Evolutionary conservation across 2,329 filamentous ascomycete genomes (phyloP).

Genomic region (Ceratocystis albifundus): DNA sequence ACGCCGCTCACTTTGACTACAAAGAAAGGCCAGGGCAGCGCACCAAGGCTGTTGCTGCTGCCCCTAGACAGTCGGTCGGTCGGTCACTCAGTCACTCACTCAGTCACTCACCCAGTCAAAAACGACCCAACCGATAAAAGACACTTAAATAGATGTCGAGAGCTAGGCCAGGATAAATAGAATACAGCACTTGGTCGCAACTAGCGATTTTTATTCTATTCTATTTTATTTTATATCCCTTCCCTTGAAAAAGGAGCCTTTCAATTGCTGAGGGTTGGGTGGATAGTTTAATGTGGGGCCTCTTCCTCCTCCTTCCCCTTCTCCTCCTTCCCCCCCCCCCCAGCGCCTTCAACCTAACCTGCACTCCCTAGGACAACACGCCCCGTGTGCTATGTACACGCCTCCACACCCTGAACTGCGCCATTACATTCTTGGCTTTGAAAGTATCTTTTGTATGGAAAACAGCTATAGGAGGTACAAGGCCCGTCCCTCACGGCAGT

Average conservation of each 20-base stretch:
- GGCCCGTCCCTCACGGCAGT: background rate
- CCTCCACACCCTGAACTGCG: background rate
- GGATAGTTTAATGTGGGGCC: background rate
- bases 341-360: background rate
- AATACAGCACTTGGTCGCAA: background rate
- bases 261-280: background rate
- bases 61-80: background rate
- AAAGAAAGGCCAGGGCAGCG: background rate
- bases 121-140: background rate
- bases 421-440: slow-evolving; percentile 1
- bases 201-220: background rate
- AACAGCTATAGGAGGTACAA: background rate
- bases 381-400: background rate
- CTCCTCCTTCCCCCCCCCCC: no score
- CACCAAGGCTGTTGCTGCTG: background rate
- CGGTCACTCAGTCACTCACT: no score
- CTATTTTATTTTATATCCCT: background rate
- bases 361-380: background rate
- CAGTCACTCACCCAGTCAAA: no score
- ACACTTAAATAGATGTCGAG: slow-evolving; percentile 1
- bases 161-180: background rate
- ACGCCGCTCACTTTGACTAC: background rate
- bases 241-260: background rate
- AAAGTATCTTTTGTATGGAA: slow-evolving; percentile 7
- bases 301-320: no score